Conservation (phyloP, 2,329 filamentous ascomycete species). For the Leptographium radiaticola region DNA sequence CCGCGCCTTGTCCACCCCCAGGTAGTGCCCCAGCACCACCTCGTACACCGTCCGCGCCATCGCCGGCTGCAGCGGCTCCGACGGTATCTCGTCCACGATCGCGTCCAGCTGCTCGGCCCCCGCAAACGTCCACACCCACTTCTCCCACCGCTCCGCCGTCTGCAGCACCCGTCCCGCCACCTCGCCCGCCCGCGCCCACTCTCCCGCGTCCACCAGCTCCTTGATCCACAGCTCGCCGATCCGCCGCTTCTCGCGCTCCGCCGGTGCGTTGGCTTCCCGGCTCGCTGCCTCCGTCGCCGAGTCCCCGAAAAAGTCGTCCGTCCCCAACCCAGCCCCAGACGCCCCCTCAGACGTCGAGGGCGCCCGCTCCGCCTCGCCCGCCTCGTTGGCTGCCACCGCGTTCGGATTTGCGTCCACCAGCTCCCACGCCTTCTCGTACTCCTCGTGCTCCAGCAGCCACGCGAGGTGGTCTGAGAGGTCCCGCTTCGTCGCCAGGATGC, state of each 20-base stretch:
- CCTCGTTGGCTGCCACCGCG: conserved; percentile 29
- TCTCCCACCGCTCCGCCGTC: conserved; percentile 75
- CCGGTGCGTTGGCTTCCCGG: conserved; percentile 45
- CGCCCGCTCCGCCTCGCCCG: conserved; percentile 19
- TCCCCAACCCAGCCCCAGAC: conserved; percentile 23
- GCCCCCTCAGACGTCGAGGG: conserved; percentile 20
- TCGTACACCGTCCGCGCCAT: conserved; percentile 78
- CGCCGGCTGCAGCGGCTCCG: conserved; percentile 61
- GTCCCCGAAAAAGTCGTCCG: conserved; percentile 59
- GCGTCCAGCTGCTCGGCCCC: conserved; percentile 79
- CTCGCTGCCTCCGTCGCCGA: conserved; percentile 50
- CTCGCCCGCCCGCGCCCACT: conserved; percentile 69
- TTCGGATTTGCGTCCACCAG: conserved; percentile 82
- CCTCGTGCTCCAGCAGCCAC: conserved; percentile 73
- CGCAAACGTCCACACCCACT: conserved; percentile 89
- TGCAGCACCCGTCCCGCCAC: conserved; percentile 73
- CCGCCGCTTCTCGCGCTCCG: conserved; percentile 76
- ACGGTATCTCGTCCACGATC: conserved; percentile 74
- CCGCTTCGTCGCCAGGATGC: conserved; percentile 78
- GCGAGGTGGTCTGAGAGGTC: conserved; percentile 73
- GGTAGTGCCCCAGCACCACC: conserved; percentile 77
- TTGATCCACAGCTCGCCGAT: conserved; percentile 92
- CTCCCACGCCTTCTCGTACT: conserved; percentile 79
- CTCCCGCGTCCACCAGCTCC: conserved; percentile 59
- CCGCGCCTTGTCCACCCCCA: conserved; percentile 59